Evolutionary conservation across 2,329 filamentous ascomycete genomes (phyloP).

Genomic region (Phialophora tarda): DNA sequence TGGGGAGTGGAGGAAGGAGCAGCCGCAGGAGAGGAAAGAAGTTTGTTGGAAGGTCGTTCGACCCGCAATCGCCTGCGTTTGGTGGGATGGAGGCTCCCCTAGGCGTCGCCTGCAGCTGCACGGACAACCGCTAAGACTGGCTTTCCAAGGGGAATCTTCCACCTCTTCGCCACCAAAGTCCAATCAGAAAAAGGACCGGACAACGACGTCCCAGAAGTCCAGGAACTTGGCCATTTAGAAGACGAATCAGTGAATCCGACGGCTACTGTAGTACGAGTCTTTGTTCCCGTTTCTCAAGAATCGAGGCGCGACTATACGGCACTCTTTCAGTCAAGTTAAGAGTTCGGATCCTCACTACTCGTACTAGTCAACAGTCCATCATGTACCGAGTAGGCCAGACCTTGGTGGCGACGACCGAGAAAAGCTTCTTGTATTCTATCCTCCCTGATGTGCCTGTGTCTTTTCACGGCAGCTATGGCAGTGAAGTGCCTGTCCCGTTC

Average conservation of each 20-base stretch:
- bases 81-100: not conserved
- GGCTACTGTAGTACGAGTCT: not conserved
- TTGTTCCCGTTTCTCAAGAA: not conserved
- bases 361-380: not conserved
- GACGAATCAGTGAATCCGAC: not conserved
- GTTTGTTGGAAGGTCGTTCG: constrained; percentile 4
- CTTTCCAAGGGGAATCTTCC: not conserved
- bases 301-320: not conserved
- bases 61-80: constrained; percentile 4
- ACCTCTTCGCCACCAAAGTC: not conserved
- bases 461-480: not conserved
- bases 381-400: not conserved
- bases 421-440: not conserved
- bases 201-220: not conserved
- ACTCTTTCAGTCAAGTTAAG: not conserved
- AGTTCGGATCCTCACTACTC: not conserved
- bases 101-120: not conserved
- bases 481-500: not conserved
- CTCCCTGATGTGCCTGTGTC: not conserved
- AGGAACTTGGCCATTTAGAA: constrained; percentile 5
- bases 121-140: not conserved
- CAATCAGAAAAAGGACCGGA: not conserved
- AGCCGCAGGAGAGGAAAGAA: constrained; percentile 11
- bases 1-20: constrained; percentile 8
- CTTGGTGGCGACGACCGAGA: not conserved